Evolutionary conservation across 306 rosid genomes (phyloP).

Genomic region (Casuarina cunninghamiana): DNA sequence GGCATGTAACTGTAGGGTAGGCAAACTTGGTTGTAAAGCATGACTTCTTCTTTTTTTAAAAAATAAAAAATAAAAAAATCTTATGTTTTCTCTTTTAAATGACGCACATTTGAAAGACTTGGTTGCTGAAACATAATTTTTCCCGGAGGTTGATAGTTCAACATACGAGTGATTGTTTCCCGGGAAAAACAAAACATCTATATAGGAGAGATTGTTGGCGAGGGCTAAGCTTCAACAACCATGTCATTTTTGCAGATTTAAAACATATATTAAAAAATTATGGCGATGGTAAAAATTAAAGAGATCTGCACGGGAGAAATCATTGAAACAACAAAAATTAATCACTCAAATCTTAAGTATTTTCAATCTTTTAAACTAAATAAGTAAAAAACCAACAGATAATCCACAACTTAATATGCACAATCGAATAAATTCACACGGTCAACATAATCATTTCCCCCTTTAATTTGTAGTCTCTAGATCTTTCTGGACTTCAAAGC

Average conservation of each 20-base stretch:
- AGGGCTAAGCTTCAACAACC: conserved; percentile 14
- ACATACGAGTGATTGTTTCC: conserved; percentile 13
- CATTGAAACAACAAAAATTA: no score
- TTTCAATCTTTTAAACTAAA: no score
- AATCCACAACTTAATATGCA: no score
- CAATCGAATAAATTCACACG: no score
- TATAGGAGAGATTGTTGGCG: not conserved
- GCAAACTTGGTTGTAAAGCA: conserved; percentile 20
- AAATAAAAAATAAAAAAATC: not conserved
- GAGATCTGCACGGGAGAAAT: no score
- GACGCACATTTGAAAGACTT: not conserved
- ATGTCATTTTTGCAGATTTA: not conserved
- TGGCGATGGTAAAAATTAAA: no score
- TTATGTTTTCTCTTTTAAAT: not conserved
- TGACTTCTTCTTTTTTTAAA: not conserved
- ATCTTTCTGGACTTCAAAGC: not conserved
- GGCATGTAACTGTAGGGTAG: not conserved
- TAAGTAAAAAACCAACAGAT: no score
- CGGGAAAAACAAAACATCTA: not conserved
- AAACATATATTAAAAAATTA: no score
- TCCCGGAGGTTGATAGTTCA: conserved; percentile 41
- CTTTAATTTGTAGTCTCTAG: not conserved
- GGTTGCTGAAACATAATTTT: conserved; percentile 42
- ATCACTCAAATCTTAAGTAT: no score
- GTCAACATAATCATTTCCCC: not conserved